Evolutionary conservation across 2,329 filamentous ascomycete species (phyloP), one percentile per base, ranked within the genome.

Genomic region (Exophiala xenobiotica): DNA sequence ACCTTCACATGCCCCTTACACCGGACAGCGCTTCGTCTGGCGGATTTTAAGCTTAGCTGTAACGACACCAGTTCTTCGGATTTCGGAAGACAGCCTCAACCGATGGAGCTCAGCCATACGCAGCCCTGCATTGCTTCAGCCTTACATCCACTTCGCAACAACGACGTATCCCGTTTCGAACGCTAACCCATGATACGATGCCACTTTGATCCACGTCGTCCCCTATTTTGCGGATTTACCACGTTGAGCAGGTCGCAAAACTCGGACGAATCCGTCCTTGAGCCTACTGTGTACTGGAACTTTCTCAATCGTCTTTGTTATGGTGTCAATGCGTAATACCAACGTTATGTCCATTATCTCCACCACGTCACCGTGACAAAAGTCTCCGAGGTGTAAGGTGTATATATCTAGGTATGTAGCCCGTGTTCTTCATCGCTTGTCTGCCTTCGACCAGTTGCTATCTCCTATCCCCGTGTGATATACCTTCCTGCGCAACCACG

Each of bases 21-120:
- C n/a, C n/a, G n/a, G 31, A 5, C 31, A 35, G 31, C 5, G n/a
- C 8, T 35, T 35, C 18, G 38, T 40, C 38, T n/a, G 19, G 20
- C 8, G 9, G 38, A 12, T 12, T 23, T 6, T 6, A 11, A 4
- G 8, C 18, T 9, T 24, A 11, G 19, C 23, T n/a, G 11, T 12
- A 7, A 40, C 19, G 19, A n/a, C 22, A n/a, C 12, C 31, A 35
- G 18, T n/a, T 12, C 18, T n/a, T 24, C 38, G 38, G 38, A 40
- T 40, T 11, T 23, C 38, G 38, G 38, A 40, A 23, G 7, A 97
- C 9, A 33, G 29, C 42, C 42, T 37, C 40, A 49, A 33, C 45
- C 45, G 39, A 19, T 35, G 20, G 18, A 14, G 9, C 1, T 41
- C 20, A 39, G 16, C 46, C 51, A 48, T 33, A 48, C 50, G 29